Evolutionary conservation across 164 flowering plant genomes (phyloP).

Genomic region (Stephania yunnanensis): DNA sequence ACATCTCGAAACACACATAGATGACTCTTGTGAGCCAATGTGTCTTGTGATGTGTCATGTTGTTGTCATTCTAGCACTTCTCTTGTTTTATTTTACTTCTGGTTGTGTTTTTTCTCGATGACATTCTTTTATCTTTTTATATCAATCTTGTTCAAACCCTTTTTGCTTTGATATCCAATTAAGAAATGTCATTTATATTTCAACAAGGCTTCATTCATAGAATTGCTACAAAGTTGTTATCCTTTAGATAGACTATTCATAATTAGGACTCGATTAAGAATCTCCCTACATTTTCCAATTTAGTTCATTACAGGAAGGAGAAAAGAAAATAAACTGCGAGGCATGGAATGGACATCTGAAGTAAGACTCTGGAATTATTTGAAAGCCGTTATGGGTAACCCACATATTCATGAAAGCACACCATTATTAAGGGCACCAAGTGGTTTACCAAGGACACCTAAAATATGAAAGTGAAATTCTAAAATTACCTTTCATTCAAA

Average conservation of each 20-base stretch:
- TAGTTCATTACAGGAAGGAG: no score
- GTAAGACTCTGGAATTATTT: background rate
- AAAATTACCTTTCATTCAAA: background rate
- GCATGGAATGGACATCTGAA: background rate
- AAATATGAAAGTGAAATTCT: background rate
- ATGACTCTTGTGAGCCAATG: no score
- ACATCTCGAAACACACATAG: no score
- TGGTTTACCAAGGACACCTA: background rate
- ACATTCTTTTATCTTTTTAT: no score
- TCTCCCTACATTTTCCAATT: background rate
- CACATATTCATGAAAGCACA: no score
- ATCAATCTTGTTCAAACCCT: background rate
- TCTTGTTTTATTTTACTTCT: no score
- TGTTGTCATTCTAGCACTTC: no score
- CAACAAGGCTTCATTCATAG: background rate
- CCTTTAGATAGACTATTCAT: background rate
- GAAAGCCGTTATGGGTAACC: no score
- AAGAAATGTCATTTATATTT: background rate
- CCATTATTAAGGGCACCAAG: no score
- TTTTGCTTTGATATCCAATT: background rate
- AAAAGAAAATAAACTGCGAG: background rate
- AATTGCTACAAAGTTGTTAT: no score
- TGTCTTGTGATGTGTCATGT: no score
- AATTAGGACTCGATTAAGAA: background rate
- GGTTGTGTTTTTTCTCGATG: no score